These are phyloP conservation scores for Fusarium sororula DNA, from an alignment of 2,329 filamentous ascomycete species.

Conservation along the genomic window DNA sequence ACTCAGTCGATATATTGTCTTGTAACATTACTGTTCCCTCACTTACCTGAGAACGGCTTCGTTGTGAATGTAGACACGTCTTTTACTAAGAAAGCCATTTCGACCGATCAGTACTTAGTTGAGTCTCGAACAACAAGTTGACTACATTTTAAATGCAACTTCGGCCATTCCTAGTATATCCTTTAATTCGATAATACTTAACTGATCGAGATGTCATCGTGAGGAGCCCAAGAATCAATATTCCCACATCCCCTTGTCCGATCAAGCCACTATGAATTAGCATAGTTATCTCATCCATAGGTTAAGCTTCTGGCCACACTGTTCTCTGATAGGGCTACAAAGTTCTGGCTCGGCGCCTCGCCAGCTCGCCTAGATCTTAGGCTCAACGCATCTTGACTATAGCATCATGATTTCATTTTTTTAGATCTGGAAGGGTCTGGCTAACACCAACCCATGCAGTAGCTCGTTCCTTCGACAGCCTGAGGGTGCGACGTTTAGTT, in stretches of 20 bases:
- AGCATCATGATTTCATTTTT: background rate
- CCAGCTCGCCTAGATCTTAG: background rate
- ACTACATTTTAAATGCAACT: background rate
- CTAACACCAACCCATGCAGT: background rate
- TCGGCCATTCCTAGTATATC: background rate
- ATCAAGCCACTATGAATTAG: background rate
- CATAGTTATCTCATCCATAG: background rate
- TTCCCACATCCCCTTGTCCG: background rate
- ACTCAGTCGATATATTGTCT: background rate
- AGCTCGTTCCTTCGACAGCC: background rate
- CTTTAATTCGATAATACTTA: background rate
- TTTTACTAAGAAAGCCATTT: background rate
- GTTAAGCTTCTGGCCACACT: background rate
- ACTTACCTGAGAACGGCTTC: background rate
- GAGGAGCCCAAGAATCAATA: background rate
- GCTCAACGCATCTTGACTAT: background rate
- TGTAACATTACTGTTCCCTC: too few species aligned
- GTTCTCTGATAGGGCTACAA: slow-evolving; percentile 11
- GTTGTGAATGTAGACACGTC: background rate
- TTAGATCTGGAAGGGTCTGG: background rate
- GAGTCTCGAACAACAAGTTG: background rate
- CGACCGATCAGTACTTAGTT: background rate
- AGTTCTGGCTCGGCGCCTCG: background rate
- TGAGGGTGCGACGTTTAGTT: background rate
- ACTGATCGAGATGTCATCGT: background rate